Percentiles rank a stretch among this genome's conserved stretches.
Conservation (phyloP, 75 land plant species). For the Azolla pinnata region DNA sequence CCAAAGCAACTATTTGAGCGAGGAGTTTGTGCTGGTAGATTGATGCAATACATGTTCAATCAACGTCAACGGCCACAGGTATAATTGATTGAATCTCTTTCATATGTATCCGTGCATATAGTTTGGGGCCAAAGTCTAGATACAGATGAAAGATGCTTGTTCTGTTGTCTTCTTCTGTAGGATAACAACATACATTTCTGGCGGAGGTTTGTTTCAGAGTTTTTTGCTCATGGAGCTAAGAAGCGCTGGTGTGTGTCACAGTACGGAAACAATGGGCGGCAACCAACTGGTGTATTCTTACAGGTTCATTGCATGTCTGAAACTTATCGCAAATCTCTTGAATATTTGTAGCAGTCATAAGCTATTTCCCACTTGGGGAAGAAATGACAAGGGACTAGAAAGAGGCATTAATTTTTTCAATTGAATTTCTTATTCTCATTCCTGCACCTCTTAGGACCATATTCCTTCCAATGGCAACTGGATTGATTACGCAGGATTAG, state of each 20-base stretch:
- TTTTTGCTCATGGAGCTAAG: slow-evolving; percentile 82
- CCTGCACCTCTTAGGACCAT: no score
- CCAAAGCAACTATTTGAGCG: slow-evolving; percentile 59
- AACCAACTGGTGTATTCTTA: slow-evolving; percentile 76
- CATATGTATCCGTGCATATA: not conserved
- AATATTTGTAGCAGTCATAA: not conserved
- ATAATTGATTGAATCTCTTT: not conserved
- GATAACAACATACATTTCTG: slow-evolving; percentile 73
- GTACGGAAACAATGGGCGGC: slow-evolving; percentile 75
- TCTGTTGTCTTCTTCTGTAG: slow-evolving; percentile 22
- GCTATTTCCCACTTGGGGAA: no score
- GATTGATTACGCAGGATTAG: no score
- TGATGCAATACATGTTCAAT: slow-evolving; percentile 78
- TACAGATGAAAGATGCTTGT: not conserved
- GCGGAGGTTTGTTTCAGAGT: slow-evolving; percentile 85
- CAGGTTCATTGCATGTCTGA: no score
- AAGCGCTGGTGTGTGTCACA: slow-evolving; percentile 90
- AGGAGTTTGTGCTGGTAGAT: slow-evolving; percentile 73
- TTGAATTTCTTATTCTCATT: no score
- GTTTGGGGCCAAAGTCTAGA: no score
- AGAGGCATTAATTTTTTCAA: no score
- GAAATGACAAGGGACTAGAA: no score
- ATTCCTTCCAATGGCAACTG: no score
- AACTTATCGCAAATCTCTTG: no score
- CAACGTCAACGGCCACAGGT: slow-evolving; percentile 70